Evolutionary conservation across 768 basidiomycete genomes (phyloP), one percentile per base, ranked within the genome.

Genomic region (Nidula microcarpa): DNA sequence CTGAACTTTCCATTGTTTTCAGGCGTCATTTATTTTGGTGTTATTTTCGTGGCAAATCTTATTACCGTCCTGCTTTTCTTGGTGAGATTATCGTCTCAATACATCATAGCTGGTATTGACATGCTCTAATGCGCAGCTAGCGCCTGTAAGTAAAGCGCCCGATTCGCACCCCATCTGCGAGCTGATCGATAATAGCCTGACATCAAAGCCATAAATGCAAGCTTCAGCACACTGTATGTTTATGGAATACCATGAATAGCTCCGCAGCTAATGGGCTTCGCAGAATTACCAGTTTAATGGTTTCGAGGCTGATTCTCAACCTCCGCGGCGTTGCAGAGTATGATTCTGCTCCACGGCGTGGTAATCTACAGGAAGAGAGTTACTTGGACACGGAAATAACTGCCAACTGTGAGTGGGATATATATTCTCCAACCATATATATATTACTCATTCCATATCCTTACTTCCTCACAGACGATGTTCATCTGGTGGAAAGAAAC

Each of bases 251-350:
- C 23, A 30, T 30, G 23, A 30, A 30, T 30, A 30, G 23, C 3
- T 30, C 23, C 23, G 23, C 23, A 30, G 23, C 23, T 30, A 30
- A 30, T 30, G 10, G 5, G 14, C 14, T n/a, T 14, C 33, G 2
- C 33, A 71, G 70, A 32, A 66, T 73, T 2, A 72, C 70, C 4
- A 68, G 61, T 45, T 47, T 74, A 8, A 72, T 74, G 71, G 69
- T 71, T 10, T 74, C 72, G 4, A 60, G 72, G 11, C 53, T 71
- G 5, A 69, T 71, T 47, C 64, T 74, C n/a, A 72, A 71, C 47
- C 62, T 74, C 23, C 44, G 44, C 13, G 44, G 44, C 10, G 23
- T 46, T 46, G 44, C 44, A 14, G 14, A n/a, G 13, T 18, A 46
- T 3, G 44, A 23, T 18, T 23, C 44, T 10, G 10, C 23, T 46